These are phyloP conservation scores for Geotrichum australiense DNA, from an alignment of 1,139 yeast genomes.

Conservation along the genomic window DNA sequence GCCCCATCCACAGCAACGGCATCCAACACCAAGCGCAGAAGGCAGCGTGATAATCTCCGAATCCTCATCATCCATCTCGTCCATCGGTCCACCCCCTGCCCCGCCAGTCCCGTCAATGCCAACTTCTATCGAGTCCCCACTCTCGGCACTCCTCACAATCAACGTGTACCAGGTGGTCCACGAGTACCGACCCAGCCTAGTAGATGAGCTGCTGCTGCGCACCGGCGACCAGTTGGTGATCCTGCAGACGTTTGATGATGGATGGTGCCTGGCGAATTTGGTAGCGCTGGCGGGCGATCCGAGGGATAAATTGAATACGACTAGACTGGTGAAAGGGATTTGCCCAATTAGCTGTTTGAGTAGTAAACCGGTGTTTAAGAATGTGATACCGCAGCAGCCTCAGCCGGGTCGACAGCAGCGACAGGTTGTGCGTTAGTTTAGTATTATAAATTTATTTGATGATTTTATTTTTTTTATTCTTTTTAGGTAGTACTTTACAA, in stretches of 20 bases:
- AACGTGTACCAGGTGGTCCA: conserved; percentile 25
- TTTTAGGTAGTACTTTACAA: too few species aligned
- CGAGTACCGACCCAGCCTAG: conserved; percentile 30
- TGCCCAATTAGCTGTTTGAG: conserved; percentile 30
- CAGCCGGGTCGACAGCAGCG: too few species aligned
- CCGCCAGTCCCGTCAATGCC: not conserved
- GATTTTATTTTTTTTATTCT: too few species aligned
- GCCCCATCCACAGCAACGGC: conserved; percentile 3
- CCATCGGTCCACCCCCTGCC: not conserved
- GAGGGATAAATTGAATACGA: conserved; percentile 10
- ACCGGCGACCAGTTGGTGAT: conserved; percentile 31
- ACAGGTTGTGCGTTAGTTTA: too few species aligned
- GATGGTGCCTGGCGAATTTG: conserved; percentile 33
- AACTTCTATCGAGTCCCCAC: not conserved
- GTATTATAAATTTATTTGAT: too few species aligned
- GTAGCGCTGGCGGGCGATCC: conserved; percentile 15
- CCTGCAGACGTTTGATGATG: conserved; percentile 35
- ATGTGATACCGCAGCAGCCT: conserved; percentile 3
- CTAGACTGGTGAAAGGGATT: conserved; percentile 25
- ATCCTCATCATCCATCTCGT: not conserved
- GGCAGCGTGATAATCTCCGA: conserved; percentile 2
- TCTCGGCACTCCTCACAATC: conserved; percentile 7
- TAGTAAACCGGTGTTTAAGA: conserved; percentile 6
- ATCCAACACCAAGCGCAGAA: not conserved
- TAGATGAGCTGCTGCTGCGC: conserved; percentile 33